Percentiles rank a stretch among this genome's conserved stretches.
Conservation (phyloP, 2,329 filamentous ascomycete species). For the Apiospora rasikravindrae region DNA sequence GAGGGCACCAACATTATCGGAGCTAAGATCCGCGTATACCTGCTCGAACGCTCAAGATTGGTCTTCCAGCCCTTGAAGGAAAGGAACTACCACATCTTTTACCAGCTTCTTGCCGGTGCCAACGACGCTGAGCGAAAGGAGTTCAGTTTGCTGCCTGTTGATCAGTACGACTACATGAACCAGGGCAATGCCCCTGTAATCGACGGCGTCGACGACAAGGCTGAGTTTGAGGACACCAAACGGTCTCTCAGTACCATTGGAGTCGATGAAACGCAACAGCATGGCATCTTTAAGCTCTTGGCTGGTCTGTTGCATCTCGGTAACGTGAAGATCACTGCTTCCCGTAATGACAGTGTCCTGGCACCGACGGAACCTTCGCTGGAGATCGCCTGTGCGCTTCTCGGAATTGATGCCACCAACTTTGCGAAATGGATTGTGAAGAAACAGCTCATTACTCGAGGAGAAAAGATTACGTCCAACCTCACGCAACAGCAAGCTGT, state of each 20-base stretch:
- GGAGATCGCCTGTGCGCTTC: conserved; percentile 78
- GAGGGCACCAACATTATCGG: conserved; percentile 94
- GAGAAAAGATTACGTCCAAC: conserved; percentile 97
- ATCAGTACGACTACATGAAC: conserved; percentile 95
- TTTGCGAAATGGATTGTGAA: conserved; percentile 99
- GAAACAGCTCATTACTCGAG: conserved; percentile 95
- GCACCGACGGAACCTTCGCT: conserved; percentile 81
- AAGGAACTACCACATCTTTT: conserved; percentile 99
- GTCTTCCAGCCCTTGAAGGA: conserved; percentile 98
- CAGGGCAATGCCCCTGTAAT: conserved; percentile 91
- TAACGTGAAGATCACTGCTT: conserved; percentile 94
- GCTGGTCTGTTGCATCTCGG: conserved; percentile 92
- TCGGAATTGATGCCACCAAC: conserved; percentile 84
- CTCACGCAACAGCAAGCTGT: conserved; percentile 90
- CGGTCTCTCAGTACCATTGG: conserved; percentile 88
- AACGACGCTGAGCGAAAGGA: conserved; percentile 82
- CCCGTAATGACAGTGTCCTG: conserved; percentile 85
- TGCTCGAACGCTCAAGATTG: conserved; percentile 91
- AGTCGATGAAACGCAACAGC: conserved; percentile 74
- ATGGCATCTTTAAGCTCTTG: conserved; percentile 86
- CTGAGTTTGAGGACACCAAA: conserved; percentile 88
- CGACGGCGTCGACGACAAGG: conserved; percentile 93
- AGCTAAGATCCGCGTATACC: conserved; percentile 94
- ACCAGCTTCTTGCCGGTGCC: conserved; percentile 93
- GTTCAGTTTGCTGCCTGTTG: conserved; percentile 77